Percentiles rank a stretch among this genome's conserved stretches.
phyloP scores from a whole-genome alignment of 192 early-diverging fungal genomes.

The Backusella macrospora region DNA sequence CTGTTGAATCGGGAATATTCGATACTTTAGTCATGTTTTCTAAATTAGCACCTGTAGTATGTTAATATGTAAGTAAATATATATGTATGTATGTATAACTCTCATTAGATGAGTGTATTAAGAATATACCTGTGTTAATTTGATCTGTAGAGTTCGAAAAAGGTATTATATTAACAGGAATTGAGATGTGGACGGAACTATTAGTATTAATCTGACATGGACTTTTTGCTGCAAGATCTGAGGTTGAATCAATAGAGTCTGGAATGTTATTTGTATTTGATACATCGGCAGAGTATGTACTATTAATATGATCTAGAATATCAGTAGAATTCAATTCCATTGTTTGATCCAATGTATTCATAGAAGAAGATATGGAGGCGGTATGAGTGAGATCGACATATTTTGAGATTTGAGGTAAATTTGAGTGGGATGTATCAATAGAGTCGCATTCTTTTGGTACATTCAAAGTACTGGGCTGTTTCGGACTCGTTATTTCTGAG shows the following conservation, averaged over 20 bases:
- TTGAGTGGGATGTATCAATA: background rate
- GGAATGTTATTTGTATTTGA: background rate
- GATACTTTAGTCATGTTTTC: background rate
- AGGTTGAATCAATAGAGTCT: background rate
- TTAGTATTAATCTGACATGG: background rate
- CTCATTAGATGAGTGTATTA: too few relatives aligned
- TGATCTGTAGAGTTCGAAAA: background rate
- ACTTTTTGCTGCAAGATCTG: background rate
- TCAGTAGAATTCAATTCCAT: background rate
- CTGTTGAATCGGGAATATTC: background rate
- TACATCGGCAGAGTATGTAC: background rate
- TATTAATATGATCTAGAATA: background rate
- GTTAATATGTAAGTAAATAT: too few relatives aligned
- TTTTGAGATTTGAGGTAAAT: background rate
- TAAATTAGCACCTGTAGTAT: background rate
- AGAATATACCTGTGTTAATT: background rate
- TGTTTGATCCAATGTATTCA: too few relatives aligned
- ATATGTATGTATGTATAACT: too few relatives aligned
- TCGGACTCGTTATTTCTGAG: too few relatives aligned
- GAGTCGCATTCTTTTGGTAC: background rate
- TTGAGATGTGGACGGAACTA: background rate
- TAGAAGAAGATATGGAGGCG: background rate
- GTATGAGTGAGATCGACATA: background rate
- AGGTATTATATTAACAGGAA: background rate
- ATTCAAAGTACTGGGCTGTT: background rate